Conservation (phyloP, 345 rosid species). For the Clausena lansium region DNA sequence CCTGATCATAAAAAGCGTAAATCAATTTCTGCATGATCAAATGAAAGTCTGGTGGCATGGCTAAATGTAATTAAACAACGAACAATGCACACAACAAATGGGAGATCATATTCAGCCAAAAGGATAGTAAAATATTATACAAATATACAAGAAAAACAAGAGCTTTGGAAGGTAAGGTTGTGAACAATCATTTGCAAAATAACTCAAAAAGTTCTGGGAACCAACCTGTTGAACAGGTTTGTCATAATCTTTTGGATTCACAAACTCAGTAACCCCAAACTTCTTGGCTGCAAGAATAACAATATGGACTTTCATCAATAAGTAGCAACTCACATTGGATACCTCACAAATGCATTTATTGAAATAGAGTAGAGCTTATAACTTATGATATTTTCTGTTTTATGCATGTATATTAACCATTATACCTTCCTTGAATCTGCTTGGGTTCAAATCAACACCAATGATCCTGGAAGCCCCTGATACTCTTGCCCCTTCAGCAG, state of each 20-base stretch:
- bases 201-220: background rate
- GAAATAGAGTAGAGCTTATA: background rate
- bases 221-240: conserved; percentile 71
- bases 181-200: background rate
- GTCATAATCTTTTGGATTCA: conserved; percentile 64
- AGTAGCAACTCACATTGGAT: background rate
- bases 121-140: background rate
- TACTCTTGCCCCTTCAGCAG: conserved; percentile 83
- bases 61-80: background rate
- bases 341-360: background rate
- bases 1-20: conserved; percentile 26
- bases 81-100: background rate
- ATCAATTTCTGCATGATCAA: background rate
- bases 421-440: conserved; percentile 48
- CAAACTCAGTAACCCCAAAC: conserved; percentile 64
- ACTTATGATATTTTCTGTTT: background rate
- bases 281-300: conserved; percentile 49
- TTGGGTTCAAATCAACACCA: conserved; percentile 73
- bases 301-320: background rate
- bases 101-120: background rate
- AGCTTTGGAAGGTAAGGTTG: background rate
- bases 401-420: background rate
- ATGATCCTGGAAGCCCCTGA: conserved; percentile 67
- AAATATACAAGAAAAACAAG: background rate
- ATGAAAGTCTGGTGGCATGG: background rate